Conservation (phyloP, 2,329 filamentous ascomycete species). For the Talaromyces sp. region DNA sequence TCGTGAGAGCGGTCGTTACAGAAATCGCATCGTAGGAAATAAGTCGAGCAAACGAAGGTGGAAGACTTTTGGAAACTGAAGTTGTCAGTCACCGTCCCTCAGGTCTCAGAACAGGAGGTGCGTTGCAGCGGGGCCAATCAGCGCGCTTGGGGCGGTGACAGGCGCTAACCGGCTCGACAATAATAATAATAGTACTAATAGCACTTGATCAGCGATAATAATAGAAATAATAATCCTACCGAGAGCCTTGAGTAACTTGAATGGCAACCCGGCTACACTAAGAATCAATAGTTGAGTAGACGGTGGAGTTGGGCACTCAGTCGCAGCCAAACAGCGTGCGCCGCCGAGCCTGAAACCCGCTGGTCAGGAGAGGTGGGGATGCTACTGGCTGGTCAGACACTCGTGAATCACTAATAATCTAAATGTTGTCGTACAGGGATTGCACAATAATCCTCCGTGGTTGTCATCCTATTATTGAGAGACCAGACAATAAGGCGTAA, state of each 20-base stretch:
- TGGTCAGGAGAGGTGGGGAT: not conserved
- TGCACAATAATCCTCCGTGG: not conserved
- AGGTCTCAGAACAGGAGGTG: slow-evolving; percentile 1
- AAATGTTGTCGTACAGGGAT: not conserved
- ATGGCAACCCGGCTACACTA: not conserved
- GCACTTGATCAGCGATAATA: not conserved
- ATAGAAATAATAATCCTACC: not conserved
- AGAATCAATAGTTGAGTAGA: not conserved
- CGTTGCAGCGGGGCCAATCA: slow-evolving; percentile 14
- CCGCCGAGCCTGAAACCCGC: not conserved
- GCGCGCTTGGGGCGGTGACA: slow-evolving; percentile 10
- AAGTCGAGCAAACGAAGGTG: not conserved
- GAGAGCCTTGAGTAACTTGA: not conserved
- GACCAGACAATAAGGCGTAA: not conserved
- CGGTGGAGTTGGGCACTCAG: not conserved
- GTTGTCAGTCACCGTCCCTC: not conserved
- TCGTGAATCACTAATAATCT: not conserved
- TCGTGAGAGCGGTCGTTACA: not conserved
- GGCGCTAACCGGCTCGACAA: not conserved
- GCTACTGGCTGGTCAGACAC: not conserved
- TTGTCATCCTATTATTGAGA: not conserved
- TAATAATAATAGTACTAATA: not conserved
- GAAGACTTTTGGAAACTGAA: not conserved
- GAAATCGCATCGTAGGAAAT: not conserved
- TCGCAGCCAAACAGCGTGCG: not conserved